phyloP scores from a whole-genome alignment of 2,329 filamentous ascomycete species.

The Phaeomoniella chlamydospora region DNA sequence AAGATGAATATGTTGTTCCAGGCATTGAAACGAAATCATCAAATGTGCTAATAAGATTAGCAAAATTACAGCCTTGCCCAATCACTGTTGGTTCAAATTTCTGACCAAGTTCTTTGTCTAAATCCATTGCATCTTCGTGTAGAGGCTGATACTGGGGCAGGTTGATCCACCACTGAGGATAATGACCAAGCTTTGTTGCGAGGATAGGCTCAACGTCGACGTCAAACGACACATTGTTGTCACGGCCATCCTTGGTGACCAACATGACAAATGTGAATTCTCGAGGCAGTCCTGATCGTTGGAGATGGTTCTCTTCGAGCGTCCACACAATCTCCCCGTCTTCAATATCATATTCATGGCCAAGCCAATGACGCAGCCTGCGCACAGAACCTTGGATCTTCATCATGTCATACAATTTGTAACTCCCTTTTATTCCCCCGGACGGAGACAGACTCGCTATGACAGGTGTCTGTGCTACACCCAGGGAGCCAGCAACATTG shows the following conservation, averaged over 20 bases:
- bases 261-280: conserved; percentile 38
- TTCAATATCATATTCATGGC: conserved; percentile 22
- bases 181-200: conserved; percentile 23
- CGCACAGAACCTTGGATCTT: conserved; percentile 32
- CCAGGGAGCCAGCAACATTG: conserved; percentile 29
- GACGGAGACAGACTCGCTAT: conserved; percentile 26
- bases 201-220: conserved; percentile 29
- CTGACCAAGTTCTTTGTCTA: conserved; percentile 28
- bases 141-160: conserved; percentile 22
- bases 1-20: conserved; percentile 22
- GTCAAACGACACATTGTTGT: conserved; percentile 21
- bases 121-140: conserved; percentile 21
- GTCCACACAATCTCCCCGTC: conserved; percentile 34
- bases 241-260: conserved; percentile 27
- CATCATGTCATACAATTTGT: conserved; percentile 35
- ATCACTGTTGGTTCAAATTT: conserved; percentile 22
- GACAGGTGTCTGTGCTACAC: conserved; percentile 28
- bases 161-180: conserved; percentile 24
- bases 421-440: conserved; percentile 23
- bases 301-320: conserved; percentile 32
- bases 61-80: conserved; percentile 30
- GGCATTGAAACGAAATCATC: conserved; percentile 32
- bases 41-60: conserved; percentile 22
- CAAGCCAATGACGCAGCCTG: conserved; percentile 19
- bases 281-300: conserved; percentile 32